Evolutionary conservation across 352 stramenopile species (phyloP), one percentile per base, ranked within the genome.

Genomic region (Saprolegnia parasitica): DNA sequence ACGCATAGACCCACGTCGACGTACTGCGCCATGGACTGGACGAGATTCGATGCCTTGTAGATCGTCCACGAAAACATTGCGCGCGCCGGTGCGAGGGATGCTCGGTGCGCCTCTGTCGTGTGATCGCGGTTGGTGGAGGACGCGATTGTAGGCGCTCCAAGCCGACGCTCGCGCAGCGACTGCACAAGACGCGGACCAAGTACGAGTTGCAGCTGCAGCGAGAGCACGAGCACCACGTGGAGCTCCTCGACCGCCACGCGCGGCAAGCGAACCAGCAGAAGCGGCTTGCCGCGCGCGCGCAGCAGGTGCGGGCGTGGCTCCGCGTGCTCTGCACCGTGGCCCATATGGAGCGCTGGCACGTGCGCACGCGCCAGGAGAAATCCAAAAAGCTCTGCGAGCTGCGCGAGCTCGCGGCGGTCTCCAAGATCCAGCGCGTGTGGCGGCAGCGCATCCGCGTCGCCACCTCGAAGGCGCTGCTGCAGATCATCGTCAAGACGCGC

Each of bases 381-480:
- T 71, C 80, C 3, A 56, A 75, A 0, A 56, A 75, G 24, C 54
- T 72, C 18, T 63, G 83, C 54, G 64, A 79, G 8, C 77, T 72
- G 39, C 50, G 78, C 26, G 67, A 86, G 29, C 72, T 68, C n/a
- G 71, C 65, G 16, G 80, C 83, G 21, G 83, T 81, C 4, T 72
- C 56, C 35, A 74, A 65, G 39, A 93, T 90, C 64, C 85, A 93
- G 58, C 70, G 54, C 4, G 56, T 83, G 20, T 93, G 83, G 83
- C 78, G 79, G 74, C 88, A 85, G 60, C 84, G 79, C 78, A 72
- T 70, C 40, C 76, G 89, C 65, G 73, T 80, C 16, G 89, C 83
- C 32, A 81, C 81, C 58, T 67, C 58, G 20, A 67, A 67, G 40
- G 58, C 58, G 39, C 52, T 67, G 40, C 16, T 67, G 4, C 39